phyloP scores from a whole-genome alignment of 345 rosid genomes.

The Dipteronia dyeriana region DNA sequence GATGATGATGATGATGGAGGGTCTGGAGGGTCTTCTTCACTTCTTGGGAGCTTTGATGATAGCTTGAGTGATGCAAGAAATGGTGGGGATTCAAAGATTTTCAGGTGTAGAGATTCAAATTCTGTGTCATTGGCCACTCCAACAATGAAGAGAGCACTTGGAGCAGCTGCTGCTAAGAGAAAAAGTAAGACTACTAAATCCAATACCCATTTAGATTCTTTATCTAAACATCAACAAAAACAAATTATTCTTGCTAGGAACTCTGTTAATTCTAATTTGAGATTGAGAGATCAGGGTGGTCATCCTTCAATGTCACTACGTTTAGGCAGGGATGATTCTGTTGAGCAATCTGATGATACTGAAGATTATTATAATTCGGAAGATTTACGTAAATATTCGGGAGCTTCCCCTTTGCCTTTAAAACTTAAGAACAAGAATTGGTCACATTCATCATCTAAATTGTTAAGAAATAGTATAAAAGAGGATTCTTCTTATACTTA shows the following conservation, averaged over 20 bases:
- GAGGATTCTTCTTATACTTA: constrained; percentile 78
- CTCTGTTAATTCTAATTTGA: constrained; percentile 29
- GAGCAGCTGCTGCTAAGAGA: constrained; percentile 44
- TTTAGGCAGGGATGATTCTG: constrained; percentile 47
- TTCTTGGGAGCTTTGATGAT: constrained; percentile 60
- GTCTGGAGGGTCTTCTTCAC: constrained; percentile 46
- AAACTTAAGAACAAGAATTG: constrained; percentile 65
- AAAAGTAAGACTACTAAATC: constrained; percentile 47
- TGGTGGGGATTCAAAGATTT: constrained; percentile 52
- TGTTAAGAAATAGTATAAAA: constrained; percentile 50
- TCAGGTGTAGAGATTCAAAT: constrained; percentile 64
- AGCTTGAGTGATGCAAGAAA: constrained; percentile 75
- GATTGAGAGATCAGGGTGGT: constrained; percentile 34
- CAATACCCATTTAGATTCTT: constrained; percentile 40
- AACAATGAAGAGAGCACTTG: constrained; percentile 36
- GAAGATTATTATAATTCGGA: constrained; percentile 64
- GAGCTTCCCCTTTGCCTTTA: constrained; percentile 67
- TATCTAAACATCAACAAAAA: constrained; percentile 52
- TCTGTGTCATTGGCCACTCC: constrained; percentile 42
- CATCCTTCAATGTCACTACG: constrained; percentile 44
- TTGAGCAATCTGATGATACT: constrained; percentile 66
- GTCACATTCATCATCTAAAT: constrained; percentile 58
- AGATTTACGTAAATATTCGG: constrained; percentile 52
- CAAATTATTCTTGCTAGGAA: constrained; percentile 34
- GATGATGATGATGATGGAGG: constrained; percentile 35